A percentile compares a stretch with the other conserved stretches of the same genome.
Evolutionary conservation across 2,329 filamentous ascomycete genomes (phyloP).

Genomic region (Pseudogymnoascus sp.): DNA sequence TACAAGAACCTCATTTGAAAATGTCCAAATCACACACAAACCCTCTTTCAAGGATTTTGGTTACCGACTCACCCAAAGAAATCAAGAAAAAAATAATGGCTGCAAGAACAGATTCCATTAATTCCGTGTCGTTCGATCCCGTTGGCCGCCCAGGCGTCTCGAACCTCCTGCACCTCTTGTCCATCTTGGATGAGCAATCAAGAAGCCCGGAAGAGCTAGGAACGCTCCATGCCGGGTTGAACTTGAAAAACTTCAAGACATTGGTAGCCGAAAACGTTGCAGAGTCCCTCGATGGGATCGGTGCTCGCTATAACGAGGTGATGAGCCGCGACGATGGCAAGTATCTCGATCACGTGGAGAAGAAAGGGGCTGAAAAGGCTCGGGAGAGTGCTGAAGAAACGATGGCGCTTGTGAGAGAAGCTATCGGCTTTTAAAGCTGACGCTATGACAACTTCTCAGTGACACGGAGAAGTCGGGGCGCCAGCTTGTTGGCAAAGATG

Average conservation of each 20-base stretch:
- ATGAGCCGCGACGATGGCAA: constrained; percentile 40
- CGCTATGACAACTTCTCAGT: background rate
- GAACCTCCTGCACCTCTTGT: constrained; percentile 77
- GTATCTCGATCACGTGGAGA: constrained; percentile 51
- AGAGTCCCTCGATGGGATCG: constrained; percentile 44
- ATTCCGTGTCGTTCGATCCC: constrained; percentile 66
- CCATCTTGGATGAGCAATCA: constrained; percentile 50
- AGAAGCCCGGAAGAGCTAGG: constrained; percentile 37
- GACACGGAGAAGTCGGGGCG: background rate
- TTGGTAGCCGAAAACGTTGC: constrained; percentile 53
- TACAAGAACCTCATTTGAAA: constrained; percentile 68
- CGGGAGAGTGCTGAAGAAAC: constrained; percentile 48
- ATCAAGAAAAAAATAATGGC: constrained; percentile 64
- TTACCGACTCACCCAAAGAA: constrained; percentile 60
- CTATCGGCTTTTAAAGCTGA: constrained; percentile 31
- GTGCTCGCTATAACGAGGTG: constrained; percentile 48
- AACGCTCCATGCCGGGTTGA: constrained; percentile 33
- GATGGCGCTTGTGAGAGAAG: constrained; percentile 37
- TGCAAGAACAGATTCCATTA: constrained; percentile 68
- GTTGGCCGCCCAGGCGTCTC: constrained; percentile 68
- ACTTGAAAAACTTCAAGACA: constrained; percentile 55
- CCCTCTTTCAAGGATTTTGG: constrained; percentile 67
- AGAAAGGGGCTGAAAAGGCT: constrained; percentile 54
- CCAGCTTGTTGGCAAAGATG: background rate
- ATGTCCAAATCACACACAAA: constrained; percentile 88